phyloP scores from a whole-genome alignment of 345 rosid species.

The Angophora floribunda region DNA sequence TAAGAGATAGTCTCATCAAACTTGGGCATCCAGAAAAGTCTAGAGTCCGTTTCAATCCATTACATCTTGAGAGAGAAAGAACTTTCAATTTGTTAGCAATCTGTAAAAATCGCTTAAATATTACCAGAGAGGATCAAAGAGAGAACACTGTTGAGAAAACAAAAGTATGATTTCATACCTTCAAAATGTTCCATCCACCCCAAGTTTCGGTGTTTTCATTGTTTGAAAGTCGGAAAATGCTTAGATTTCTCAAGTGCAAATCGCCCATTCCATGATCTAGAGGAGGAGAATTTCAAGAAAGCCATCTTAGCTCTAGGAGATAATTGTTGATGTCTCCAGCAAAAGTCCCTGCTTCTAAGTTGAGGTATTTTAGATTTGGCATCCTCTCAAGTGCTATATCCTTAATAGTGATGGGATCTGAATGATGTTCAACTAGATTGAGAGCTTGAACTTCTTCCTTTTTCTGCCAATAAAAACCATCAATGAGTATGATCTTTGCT shows the following conservation, averaged over 20 bases:
- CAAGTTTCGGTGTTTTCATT: fast-evolving
- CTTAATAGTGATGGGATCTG: neutral
- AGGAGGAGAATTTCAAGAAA: neutral
- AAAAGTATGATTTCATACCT: neutral
- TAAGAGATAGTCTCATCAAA: neutral
- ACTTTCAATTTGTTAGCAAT: neutral
- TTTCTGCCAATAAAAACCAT: neutral
- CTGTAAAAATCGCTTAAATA: fast-evolving
- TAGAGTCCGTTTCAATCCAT: fast-evolving
- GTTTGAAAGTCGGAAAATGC: fast-evolving
- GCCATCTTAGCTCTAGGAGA: neutral
- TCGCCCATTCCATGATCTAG: neutral
- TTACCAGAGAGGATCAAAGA: fast-evolving
- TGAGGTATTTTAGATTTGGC: neutral
- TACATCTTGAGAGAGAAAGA: fast-evolving
- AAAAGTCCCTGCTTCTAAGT: fast-evolving
- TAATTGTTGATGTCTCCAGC: fast-evolving
- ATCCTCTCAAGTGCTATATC: neutral
- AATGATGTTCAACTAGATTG: fast-evolving
- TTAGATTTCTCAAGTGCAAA: neutral
- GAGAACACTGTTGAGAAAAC: neutral
- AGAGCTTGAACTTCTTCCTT: fast-evolving
- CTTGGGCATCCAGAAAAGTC: neutral
- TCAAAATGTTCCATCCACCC: neutral
- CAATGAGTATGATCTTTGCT: neutral